Evolutionary conservation across 192 early-diverging fungal species (phyloP).

Genomic region (Irineochytrium annulatum): DNA sequence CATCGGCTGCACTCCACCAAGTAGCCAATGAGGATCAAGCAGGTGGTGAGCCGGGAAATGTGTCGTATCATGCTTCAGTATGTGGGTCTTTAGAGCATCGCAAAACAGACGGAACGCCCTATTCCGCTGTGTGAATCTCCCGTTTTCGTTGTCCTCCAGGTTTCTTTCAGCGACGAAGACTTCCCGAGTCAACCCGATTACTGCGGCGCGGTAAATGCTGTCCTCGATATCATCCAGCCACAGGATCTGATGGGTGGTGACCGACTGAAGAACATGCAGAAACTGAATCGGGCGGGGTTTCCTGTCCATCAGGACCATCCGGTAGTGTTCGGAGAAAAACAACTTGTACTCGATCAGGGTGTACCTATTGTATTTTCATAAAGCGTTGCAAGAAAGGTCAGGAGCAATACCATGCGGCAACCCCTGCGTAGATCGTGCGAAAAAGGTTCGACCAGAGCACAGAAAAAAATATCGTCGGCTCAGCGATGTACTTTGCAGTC

Average conservation of each 20-base stretch:
- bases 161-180: constrained; percentile 29
- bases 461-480: constrained; percentile 32
- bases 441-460: constrained; percentile 37
- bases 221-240: constrained; percentile 13
- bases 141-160: constrained; percentile 14
- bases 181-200: constrained; percentile 30
- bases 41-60: too few relatives aligned
- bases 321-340: constrained; percentile 30
- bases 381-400: too few relatives aligned
- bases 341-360: constrained; percentile 37
- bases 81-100: constrained; percentile 3
- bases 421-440: constrained; percentile 36
- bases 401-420: constrained; percentile 35
- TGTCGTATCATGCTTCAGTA: constrained; percentile 18
- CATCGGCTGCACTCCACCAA: too few relatives aligned
- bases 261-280: constrained; percentile 20
- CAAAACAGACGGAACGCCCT: constrained; percentile 24
- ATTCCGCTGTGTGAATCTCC: constrained; percentile 18
- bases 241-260: constrained; percentile 9
- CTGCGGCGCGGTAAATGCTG: constrained; percentile 20
- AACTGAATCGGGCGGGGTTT: constrained; percentile 13
- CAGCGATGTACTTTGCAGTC: constrained; percentile 2
- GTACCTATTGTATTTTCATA: too few relatives aligned
- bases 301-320: constrained; percentile 26
- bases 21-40: too few relatives aligned